A percentile compares a stretch with the other conserved stretches of the same genome.
These are phyloP conservation scores for Talaromyces wortmannii DNA, from an alignment of 495 filamentous ascomycete species.

Conservation along the genomic window DNA sequence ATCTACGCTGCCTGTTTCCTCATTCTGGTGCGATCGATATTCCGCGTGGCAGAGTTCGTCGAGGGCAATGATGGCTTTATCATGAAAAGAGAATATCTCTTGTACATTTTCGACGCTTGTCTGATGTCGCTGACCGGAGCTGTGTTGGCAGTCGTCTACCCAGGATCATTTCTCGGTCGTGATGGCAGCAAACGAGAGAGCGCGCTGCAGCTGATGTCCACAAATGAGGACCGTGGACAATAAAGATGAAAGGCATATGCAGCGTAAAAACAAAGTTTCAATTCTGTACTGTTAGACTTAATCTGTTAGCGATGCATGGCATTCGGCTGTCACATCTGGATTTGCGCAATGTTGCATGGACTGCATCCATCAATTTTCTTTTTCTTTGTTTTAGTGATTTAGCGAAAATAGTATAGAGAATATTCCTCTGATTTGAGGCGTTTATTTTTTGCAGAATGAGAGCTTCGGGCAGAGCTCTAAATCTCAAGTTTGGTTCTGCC, in stretches of 20 bases:
- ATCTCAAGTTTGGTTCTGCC: too few species aligned
- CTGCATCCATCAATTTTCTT: not conserved
- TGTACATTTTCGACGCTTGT: conserved; percentile 56
- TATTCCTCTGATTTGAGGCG: not conserved
- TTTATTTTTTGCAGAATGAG: not conserved
- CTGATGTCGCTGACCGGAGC: conserved; percentile 41
- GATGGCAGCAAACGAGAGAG: not conserved
- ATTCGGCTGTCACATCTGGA: not conserved
- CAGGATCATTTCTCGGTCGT: not conserved
- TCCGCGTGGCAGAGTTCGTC: conserved; percentile 54
- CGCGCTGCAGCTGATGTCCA: not conserved
- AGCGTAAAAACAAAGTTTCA: not conserved
- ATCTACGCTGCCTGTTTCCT: conserved; percentile 46
- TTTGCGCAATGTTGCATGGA: not conserved
- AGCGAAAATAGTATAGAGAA: not conserved
- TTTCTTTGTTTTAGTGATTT: not conserved
- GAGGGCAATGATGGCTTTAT: conserved; percentile 47
- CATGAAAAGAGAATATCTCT: conserved; percentile 45
- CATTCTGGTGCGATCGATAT: conserved; percentile 54
- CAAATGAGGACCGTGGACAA: not conserved
- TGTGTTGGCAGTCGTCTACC: not conserved
- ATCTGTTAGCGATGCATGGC: not conserved
- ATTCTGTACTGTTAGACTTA: not conserved
- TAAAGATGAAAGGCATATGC: not conserved
- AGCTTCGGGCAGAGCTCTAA: not conserved